Base-by-base conservation (phyloP, 768 basidiomycete genomes). In the Kwoniella botswanensis region DNA sequence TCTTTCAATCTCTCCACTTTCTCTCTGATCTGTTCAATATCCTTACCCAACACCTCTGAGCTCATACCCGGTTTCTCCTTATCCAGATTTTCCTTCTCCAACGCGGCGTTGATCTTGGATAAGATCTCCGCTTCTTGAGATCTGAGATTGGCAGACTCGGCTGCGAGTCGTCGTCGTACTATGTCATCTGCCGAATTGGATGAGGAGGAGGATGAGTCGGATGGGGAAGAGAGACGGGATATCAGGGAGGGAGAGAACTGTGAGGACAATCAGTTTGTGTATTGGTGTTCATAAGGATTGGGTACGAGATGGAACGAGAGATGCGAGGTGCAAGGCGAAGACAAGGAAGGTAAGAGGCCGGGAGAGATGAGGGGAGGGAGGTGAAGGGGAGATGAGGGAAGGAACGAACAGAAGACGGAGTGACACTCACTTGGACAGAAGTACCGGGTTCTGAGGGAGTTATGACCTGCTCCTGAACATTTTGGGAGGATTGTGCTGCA, bases 61-160 rank as follows among this genome's bases (percentile, higher is more conserved):
- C 75, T 74, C 79, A 80, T 78, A 11, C 80, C 78, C 0, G 80
- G 75, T 58, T 80, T 80, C 69, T 83, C 81, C 68, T 78, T 79
- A 64, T 83, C 77, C 43, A 82, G 63, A 65, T 83, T 81, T 72
- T 84, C 84, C 71, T 84, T 83, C 59, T 82, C 82, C n/a, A 82
- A 72, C n/a, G 82, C 83, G 0, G 78, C 72, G 6, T 76, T 75
- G 71, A 84, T 83, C 44, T 75, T 75, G 12, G 73, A 67, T 46
- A 81, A 65, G 63, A 84, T 83, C 65, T 81, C 78, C 1, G 75
- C 70, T 71, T 83, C 82, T 72, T 83, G 77, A 17, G 71, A 41
- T 50, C 83, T 74, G 26, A 84, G 72, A 64, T 82, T 82, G 18
- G 78, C 82, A 42, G 81, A 76, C 65, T 80, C 79, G 11, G 78